phyloP scores from a whole-genome alignment of 192 early-diverging fungal genomes.

The Chytriomyces confervae region DNA sequence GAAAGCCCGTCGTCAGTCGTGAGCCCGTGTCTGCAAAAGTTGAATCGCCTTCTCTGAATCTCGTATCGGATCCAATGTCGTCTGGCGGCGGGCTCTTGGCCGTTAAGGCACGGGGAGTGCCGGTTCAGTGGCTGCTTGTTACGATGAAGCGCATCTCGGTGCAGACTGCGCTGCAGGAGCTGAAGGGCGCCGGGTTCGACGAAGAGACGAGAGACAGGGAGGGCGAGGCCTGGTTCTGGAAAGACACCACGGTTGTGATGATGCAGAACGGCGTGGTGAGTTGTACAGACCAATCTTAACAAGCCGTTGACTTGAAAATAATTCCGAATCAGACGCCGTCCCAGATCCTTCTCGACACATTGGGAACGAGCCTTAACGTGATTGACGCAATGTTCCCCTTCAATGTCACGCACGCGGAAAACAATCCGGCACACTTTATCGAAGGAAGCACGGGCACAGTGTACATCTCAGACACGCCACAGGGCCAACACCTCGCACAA shows the following conservation, averaged over 20 bases:
- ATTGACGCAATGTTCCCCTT: slow-evolving; percentile 55
- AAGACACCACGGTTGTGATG: slow-evolving; percentile 17
- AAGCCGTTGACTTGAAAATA: not conserved
- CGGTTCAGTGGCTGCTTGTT: slow-evolving; percentile 33
- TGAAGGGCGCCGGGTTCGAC: slow-evolving; percentile 22
- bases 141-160: slow-evolving; percentile 37
- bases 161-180: slow-evolving; percentile 22
- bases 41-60: not conserved
- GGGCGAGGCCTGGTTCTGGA: slow-evolving; percentile 23
- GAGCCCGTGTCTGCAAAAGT: not conserved
- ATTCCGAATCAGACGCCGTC: slow-evolving; percentile 15
- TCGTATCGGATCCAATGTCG: slow-evolving; percentile 11
- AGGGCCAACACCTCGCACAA: slow-evolving; percentile 27
- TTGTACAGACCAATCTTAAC: not conserved
- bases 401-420: slow-evolving; percentile 37
- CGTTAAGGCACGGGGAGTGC: not conserved
- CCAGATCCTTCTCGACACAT: not conserved
- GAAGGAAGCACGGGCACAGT: slow-evolving; percentile 44
- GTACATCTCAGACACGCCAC: slow-evolving; percentile 36
- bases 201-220: slow-evolving; percentile 24
- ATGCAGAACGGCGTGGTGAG: slow-evolving; percentile 35
- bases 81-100: not conserved
- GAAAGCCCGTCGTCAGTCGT: not conserved
- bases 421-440: slow-evolving; percentile 25
- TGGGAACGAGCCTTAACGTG: slow-evolving; percentile 21